Base-by-base conservation (phyloP, 2,329 filamentous ascomycete genomes). In the Clarireedia sp. region DNA sequence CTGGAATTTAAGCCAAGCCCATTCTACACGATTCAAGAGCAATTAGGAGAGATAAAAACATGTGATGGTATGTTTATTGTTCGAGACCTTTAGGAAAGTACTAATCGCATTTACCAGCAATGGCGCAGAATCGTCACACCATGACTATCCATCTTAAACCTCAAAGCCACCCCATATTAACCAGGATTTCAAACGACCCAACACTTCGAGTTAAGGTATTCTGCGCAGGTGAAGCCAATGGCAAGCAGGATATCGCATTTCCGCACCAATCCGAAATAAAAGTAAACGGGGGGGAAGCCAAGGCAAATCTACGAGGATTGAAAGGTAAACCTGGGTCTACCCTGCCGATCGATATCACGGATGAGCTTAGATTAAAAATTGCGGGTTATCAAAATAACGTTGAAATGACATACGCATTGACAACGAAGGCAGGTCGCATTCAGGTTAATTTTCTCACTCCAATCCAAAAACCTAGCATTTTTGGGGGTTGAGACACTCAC, bases 241-340 rank as follows among this genome's bases (percentile, higher is more conserved):
- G 79, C 16, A 70, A 75, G 2, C 87, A 89, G 50, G 90, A 97
- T 59, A 84, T 99, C 53, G 75, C 89, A 0, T 99, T 99, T 62
- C 94, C 94, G 1, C 84, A 92, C 64, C 90, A 96, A 72, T 87
- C 94, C 33, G 94, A 99, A 69, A 79, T 99, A 56, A 92, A 90
- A 68, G 82, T 96, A 55, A 99, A 99, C 64, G 80, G 83, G 9
- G 87, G 87, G 36, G 90, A 96, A 56, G 80, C 96, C 62, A 94
- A 92, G 70, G 86, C 87, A n/a, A 99, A 97, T 69, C 78, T 95
- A 62, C 87, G 94, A 63, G 94, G 94, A 4, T 73, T 99, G 59
- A 99, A 99, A 73, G 96, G 96, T 70, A 95, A 94, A 70, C 89
- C 92, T 6, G 94, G 94, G 21, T 95, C 94, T 45, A 99, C 94